A percentile compares a stretch with the other conserved stretches of the same genome.
phyloP scores from a whole-genome alignment of 495 filamentous ascomycete genomes.

The Tuber calosporum region DNA sequence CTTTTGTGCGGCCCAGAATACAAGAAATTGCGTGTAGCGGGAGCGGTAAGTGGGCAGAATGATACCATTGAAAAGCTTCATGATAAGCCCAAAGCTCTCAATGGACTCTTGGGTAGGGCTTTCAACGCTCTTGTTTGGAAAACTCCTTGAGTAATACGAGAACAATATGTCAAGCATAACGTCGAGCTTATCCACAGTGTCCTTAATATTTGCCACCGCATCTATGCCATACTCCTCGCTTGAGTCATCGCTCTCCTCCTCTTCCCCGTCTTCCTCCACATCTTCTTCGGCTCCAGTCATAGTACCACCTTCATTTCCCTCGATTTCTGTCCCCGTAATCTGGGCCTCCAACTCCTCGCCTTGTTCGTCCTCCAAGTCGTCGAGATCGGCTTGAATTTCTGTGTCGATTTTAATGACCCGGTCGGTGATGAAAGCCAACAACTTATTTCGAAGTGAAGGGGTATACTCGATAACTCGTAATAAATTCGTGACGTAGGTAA shows the following conservation, averaged over 20 bases:
- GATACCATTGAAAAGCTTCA: slow-evolving; percentile 72
- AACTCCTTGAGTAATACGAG: slow-evolving; percentile 64
- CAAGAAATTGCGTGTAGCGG: slow-evolving; percentile 78
- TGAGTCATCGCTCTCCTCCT: slow-evolving; percentile 52
- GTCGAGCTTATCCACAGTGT: slow-evolving; percentile 85
- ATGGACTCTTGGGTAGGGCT: slow-evolving; percentile 48
- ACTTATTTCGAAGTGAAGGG: slow-evolving; percentile 70
- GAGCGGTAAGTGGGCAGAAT: slow-evolving; percentile 84
- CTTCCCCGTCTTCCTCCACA: slow-evolving; percentile 53
- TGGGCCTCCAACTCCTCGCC: slow-evolving; percentile 49
- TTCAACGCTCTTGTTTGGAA: slow-evolving; percentile 47
- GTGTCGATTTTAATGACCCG: slow-evolving; percentile 86
- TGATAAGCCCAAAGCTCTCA: slow-evolving; percentile 59
- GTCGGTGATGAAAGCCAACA: slow-evolving; percentile 76
- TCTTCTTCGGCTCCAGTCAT: slow-evolving; percentile 44
- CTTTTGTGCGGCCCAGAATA: slow-evolving; percentile 86
- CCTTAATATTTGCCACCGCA: slow-evolving; percentile 57
- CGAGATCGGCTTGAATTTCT: slow-evolving; percentile 85
- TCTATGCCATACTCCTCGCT: slow-evolving; percentile 46
- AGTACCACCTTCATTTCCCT: slow-evolving; percentile 48
- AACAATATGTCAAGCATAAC: slow-evolving; percentile 85
- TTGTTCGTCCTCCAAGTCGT: slow-evolving; percentile 69
- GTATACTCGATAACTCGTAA: slow-evolving; percentile 65
- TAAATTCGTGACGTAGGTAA: slow-evolving; percentile 72
- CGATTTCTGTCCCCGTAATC: slow-evolving; percentile 46